Conservation (phyloP, 495 filamentous ascomycete species). For the Halenospora varia region DNA sequence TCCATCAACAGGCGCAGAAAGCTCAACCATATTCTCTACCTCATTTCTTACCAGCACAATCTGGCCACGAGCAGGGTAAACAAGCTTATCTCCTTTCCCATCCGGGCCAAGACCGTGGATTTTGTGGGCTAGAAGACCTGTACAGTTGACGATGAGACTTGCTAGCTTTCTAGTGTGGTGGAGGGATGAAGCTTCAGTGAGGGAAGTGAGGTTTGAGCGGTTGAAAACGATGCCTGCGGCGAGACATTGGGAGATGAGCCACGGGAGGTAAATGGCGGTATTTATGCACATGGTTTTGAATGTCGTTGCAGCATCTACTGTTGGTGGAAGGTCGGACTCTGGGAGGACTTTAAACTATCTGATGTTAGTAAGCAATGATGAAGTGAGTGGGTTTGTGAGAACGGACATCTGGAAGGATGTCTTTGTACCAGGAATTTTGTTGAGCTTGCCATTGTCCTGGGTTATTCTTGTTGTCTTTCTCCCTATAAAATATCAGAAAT, state of each 20-base stretch:
- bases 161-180: constrained; percentile 61
- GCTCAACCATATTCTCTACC: constrained; percentile 59
- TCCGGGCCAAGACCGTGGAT: constrained; percentile 65
- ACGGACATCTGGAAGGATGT: constrained; percentile 58
- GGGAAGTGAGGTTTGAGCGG: constrained; percentile 55
- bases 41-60: constrained; percentile 85
- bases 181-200: constrained; percentile 63
- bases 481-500: neutral
- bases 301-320: constrained; percentile 59
- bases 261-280: constrained; percentile 79
- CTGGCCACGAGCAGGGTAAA: constrained; percentile 81
- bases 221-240: constrained; percentile 62
- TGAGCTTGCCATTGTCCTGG: too few species aligned
- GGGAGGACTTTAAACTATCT: constrained; percentile 49
- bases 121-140: constrained; percentile 80
- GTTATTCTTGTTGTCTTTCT: neutral
- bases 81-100: constrained; percentile 71
- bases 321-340: constrained; percentile 50
- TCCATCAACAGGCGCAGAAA: constrained; percentile 76
- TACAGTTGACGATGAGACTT: constrained; percentile 81
- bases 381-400: neutral
- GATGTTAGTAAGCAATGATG: neutral
- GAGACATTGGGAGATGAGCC: constrained; percentile 73
- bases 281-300: constrained; percentile 92
- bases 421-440: constrained; percentile 79